Conservation (phyloP, 2,329 filamentous ascomycete genomes). For the Nothophaeocryptopus gaeumannii region DNA sequence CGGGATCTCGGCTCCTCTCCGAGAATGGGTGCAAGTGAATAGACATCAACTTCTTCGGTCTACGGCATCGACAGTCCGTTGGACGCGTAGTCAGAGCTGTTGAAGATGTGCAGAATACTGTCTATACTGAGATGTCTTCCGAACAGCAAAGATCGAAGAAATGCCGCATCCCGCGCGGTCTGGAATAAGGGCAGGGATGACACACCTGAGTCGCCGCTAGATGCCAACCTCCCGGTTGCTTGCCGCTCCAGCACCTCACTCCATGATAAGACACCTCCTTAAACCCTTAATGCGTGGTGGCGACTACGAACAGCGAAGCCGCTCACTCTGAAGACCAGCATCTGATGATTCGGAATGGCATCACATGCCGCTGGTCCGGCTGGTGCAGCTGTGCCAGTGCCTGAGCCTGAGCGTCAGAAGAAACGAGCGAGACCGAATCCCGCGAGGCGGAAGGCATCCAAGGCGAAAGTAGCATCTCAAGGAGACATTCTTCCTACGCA, state of each 20-base stretch:
- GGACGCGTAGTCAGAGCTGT: no score
- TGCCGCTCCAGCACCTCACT: not conserved
- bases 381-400: not conserved
- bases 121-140: not conserved
- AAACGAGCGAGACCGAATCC: conserved; percentile 24
- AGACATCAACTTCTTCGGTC: no score
- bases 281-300: not conserved
- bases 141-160: no score
- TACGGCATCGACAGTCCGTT: no score
- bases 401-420: conserved; percentile 4
- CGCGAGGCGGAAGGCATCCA: conserved; percentile 23
- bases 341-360: not conserved
- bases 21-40: no score
- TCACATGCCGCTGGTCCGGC: no score
- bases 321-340: not conserved
- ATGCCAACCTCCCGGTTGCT: not conserved
- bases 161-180: not conserved
- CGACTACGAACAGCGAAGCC: not conserved
- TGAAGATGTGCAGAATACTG: no score
- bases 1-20: no score
- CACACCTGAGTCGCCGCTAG: not conserved
- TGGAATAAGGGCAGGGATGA: not conserved
- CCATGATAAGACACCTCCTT: not conserved
- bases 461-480: conserved; percentile 6
- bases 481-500: not conserved